These are phyloP conservation scores for Solanum sejunctum DNA, from an alignment of 257 asterid genomes.

Conservation along the genomic window DNA sequence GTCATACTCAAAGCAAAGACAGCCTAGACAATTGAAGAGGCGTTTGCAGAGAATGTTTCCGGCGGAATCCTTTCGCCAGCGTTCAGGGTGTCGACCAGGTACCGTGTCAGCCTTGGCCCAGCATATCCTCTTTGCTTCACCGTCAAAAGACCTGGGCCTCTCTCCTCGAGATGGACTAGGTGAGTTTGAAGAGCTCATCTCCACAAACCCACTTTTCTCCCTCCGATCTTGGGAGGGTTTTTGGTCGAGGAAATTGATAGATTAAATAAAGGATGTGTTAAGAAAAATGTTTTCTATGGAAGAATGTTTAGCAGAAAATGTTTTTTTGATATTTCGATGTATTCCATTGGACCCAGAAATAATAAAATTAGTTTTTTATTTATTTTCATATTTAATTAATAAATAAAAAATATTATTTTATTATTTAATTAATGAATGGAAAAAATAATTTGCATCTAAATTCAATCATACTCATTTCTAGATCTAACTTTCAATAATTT, in stretches of 20 bases:
- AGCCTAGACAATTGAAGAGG: conserved; percentile 75
- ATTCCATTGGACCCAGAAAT: too few relatives aligned
- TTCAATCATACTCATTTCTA: too few relatives aligned
- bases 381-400: too few relatives aligned
- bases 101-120: conserved; percentile 76
- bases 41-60: conserved; percentile 94
- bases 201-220: not conserved
- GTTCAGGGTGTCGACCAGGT: conserved; percentile 91
- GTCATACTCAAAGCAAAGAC: conserved; percentile 95
- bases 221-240: not conserved
- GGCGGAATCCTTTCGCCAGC: conserved; percentile 97
- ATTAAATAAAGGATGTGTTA: not conserved
- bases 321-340: too few relatives aligned
- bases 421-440: too few relatives aligned
- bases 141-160: conserved; percentile 60
- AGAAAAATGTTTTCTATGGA: too few relatives aligned
- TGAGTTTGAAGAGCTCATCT: conserved; percentile 18
- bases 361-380: too few relatives aligned
- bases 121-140: conserved; percentile 51
- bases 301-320: too few relatives aligned
- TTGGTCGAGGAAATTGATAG: not conserved
- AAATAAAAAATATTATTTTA: too few relatives aligned
- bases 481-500: too few relatives aligned
- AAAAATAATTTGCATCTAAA: too few relatives aligned
- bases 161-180: conserved; percentile 25